Percentiles rank a stretch among this genome's conserved stretches.
These are phyloP conservation scores for Penicillium janthinellum DNA, from an alignment of 2,329 filamentous ascomycete species.

Conservation along the genomic window DNA sequence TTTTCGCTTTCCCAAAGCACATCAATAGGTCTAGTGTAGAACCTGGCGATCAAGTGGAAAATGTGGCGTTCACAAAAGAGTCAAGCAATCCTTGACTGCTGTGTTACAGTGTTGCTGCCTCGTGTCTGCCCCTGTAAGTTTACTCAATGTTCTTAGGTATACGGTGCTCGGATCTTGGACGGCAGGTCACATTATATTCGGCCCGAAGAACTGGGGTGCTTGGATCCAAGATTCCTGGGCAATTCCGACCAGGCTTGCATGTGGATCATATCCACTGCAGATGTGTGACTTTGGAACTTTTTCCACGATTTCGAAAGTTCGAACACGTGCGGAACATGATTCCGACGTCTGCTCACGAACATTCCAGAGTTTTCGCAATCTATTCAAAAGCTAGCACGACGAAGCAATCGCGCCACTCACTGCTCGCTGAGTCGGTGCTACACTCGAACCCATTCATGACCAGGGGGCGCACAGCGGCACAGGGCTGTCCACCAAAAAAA, in stretches of 20 bases:
- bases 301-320: no score
- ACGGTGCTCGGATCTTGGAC: not conserved
- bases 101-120: no score
- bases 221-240: constrained; percentile 7
- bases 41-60: no score
- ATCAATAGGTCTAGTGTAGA: no score
- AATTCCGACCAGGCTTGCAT: constrained; percentile 7
- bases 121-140: no score
- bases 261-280: constrained; percentile 2
- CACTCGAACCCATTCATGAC: not conserved
- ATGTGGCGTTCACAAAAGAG: no score
- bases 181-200: not conserved
- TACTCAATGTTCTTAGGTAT: no score
- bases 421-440: not conserved
- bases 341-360: not conserved
- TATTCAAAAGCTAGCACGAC: not conserved
- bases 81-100: no score
- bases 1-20: no score
- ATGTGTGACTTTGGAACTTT: not conserved
- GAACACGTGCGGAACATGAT: not conserved
- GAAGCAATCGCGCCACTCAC: not conserved
- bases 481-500: not conserved
- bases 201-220: constrained; percentile 2
- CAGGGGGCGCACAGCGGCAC: not conserved
- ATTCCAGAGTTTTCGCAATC: not conserved